These are phyloP conservation scores for Mallotus nudiflorus DNA, from an alignment of 345 rosid genomes.

Conservation along the genomic window DNA sequence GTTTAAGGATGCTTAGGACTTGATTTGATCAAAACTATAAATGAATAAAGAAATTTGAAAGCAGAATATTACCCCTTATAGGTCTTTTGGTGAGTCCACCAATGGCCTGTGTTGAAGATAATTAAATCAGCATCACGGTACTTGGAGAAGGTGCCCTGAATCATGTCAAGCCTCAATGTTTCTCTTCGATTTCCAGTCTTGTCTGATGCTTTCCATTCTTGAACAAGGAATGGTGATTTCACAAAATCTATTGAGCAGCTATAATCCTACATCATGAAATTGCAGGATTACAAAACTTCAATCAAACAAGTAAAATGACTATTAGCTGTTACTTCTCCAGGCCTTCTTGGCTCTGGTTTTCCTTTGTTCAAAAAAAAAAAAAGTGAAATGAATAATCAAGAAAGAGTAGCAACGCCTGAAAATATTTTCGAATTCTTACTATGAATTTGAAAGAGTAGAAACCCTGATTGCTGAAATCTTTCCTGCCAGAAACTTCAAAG, in stretches of 20 bases:
- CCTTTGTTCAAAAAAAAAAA: neutral
- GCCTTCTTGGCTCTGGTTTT: too few species aligned
- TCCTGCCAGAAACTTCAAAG: conserved; percentile 41
- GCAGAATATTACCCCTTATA: conserved; percentile 34
- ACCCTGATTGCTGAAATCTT: conserved; percentile 43
- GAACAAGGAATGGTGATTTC: conserved; percentile 61
- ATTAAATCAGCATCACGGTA: conserved; percentile 56
- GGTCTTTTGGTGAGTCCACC: conserved; percentile 75
- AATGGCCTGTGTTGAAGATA: conserved; percentile 68
- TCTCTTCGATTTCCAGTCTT: conserved; percentile 35
- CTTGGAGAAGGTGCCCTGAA: conserved; percentile 36
- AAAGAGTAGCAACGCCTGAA: neutral
- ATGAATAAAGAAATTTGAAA: neutral
- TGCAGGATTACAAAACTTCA: neutral
- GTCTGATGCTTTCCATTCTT: conserved; percentile 45
- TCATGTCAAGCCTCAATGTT: conserved; percentile 53
- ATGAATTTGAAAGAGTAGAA: conserved; percentile 56
- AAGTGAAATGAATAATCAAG: neutral
- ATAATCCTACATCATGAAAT: conserved; percentile 38
- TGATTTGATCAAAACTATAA: neutral
- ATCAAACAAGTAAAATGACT: neutral
- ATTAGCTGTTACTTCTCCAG: too few species aligned
- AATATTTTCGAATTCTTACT: conserved; percentile 23
- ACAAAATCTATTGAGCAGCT: conserved; percentile 56
- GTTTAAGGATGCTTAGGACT: neutral